These are phyloP conservation scores for Chaetomium sp. DNA, from an alignment of 2,329 filamentous ascomycete species.

Conservation along the genomic window DNA sequence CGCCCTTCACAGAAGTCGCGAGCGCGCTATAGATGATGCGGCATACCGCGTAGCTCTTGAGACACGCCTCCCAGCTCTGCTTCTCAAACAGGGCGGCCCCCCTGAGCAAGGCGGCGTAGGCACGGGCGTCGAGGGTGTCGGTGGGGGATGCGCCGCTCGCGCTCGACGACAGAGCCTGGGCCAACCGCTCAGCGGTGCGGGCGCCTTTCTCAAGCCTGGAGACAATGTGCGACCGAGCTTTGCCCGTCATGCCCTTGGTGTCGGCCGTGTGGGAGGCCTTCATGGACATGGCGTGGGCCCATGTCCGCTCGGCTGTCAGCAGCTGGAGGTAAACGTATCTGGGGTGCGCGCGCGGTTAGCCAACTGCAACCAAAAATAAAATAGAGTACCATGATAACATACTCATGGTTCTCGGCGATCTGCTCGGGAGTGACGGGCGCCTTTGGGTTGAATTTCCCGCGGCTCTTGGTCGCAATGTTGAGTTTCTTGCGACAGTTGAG, in stretches of 20 bases:
- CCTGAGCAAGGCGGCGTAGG: conserved; percentile 75
- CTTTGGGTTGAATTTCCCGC: conserved; percentile 80
- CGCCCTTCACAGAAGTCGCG: conserved; percentile 64
- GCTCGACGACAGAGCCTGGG: conserved; percentile 62
- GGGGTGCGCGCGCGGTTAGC: conserved; percentile 14
- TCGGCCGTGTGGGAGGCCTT: conserved; percentile 81
- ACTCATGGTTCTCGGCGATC: conserved; percentile 76
- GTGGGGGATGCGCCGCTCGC: conserved; percentile 66
- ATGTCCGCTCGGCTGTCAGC: conserved; percentile 85
- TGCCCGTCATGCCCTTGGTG: conserved; percentile 75
- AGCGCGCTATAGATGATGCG: conserved; percentile 83
- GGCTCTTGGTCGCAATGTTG: conserved; percentile 78
- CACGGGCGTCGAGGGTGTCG: conserved; percentile 82
- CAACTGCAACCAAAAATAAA: conserved; percentile 10
- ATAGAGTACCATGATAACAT: conserved; percentile 40
- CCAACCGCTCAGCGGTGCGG: conserved; percentile 67
- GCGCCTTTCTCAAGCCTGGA: conserved; percentile 83
- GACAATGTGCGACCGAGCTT: conserved; percentile 83
- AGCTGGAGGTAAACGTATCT: conserved; percentile 80
- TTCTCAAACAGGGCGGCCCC: conserved; percentile 86
- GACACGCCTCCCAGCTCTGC: conserved; percentile 77
- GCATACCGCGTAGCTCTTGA: conserved; percentile 74
- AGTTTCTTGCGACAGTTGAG: conserved; percentile 84
- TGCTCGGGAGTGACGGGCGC: conserved; percentile 71
- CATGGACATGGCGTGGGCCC: conserved; percentile 95